Base-by-base conservation (phyloP, 2,329 filamentous ascomycete species). In the Orbilia quercus region DNA sequence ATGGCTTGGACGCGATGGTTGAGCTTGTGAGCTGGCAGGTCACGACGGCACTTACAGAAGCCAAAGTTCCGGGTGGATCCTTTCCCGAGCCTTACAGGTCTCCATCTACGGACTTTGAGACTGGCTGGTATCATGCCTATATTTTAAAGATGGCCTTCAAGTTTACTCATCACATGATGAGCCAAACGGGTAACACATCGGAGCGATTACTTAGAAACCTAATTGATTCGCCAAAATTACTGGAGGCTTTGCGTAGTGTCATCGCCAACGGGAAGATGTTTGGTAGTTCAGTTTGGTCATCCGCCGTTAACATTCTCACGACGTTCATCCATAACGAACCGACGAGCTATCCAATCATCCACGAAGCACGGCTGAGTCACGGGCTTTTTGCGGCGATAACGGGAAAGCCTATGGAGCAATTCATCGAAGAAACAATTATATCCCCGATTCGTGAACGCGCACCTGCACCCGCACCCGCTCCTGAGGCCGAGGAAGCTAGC, bases 291-390 rank as follows among this genome's bases (percentile, higher is more conserved):
- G 92, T 98, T 3, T 99, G 95, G 95, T 96, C 92, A 53, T 93
- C 93, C 79, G 90, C 92, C 5, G 91, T 96, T 74, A 93, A 90
- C 62, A 94, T 97, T 65, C 84, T 99, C 55, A 95, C 91, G 79
- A 94, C 92, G 77, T 99, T 99, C 81, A 96, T 99, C 78, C 96
- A 99, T 81, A 97, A 98, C 79, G 95, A 99, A 78, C 95, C 95
- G 0, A 99, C 95, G 0, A 99, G 95, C 80, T 99, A 96, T 80
- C 90, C 92, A 25, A 92, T 96, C 22, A 95, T 99, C 76, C 92
- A 91, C 12, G 95, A 99, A 81, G 94, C 95, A 55, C 92, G 92
- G 20, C 85, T 99, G 77, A 93, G 95, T 78, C 90, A 90, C 79
- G 91, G 89, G 57, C 90, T 97, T 69, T 84, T 99, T 12, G 89